Conservation (phyloP, 768 basidiomycete species). For the Strobilomyces confusus region DNA sequence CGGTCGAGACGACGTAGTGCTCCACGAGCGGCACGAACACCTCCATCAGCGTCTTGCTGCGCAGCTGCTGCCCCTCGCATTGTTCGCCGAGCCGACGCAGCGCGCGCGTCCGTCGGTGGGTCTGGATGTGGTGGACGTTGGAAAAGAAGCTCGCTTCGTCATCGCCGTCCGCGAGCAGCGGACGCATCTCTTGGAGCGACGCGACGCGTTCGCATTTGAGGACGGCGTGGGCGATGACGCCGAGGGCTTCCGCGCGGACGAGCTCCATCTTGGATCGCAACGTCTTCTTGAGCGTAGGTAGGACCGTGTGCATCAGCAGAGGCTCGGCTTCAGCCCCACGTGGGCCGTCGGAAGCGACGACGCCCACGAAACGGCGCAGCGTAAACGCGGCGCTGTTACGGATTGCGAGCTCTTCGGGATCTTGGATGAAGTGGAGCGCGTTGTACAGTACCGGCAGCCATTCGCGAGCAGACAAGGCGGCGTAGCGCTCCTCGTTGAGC, state of each 20-base stretch:
- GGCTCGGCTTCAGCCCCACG: slow-evolving; percentile 43
- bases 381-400: slow-evolving; percentile 75
- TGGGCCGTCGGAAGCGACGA: slow-evolving; percentile 33
- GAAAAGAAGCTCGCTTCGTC: slow-evolving; percentile 96
- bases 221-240: slow-evolving; percentile 74
- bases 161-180: slow-evolving; percentile 81
- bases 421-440: slow-evolving; percentile 81
- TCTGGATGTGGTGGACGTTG: slow-evolving; percentile 91
- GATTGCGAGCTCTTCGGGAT: slow-evolving; percentile 82
- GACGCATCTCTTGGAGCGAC: slow-evolving; percentile 72
- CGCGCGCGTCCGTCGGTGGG: slow-evolving; percentile 84
- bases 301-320: slow-evolving; percentile 61
- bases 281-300: slow-evolving; percentile 76
- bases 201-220: slow-evolving; percentile 54
- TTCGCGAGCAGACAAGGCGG: slow-evolving; percentile 45
- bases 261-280: slow-evolving; percentile 78
- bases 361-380: slow-evolving; percentile 74
- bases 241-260: slow-evolving; percentile 80
- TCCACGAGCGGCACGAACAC: slow-evolving; percentile 85
- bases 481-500: slow-evolving; percentile 66
- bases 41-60: slow-evolving; percentile 68
- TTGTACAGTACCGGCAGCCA: slow-evolving; percentile 88
- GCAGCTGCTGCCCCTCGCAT: slow-evolving; percentile 59
- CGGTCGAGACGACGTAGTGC: slow-evolving; percentile 66
- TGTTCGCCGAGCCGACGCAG: slow-evolving; percentile 79